Evolutionary conservation across 768 basidiomycete genomes (phyloP).

Genomic region (Erythrobasidium yunnanense): DNA sequence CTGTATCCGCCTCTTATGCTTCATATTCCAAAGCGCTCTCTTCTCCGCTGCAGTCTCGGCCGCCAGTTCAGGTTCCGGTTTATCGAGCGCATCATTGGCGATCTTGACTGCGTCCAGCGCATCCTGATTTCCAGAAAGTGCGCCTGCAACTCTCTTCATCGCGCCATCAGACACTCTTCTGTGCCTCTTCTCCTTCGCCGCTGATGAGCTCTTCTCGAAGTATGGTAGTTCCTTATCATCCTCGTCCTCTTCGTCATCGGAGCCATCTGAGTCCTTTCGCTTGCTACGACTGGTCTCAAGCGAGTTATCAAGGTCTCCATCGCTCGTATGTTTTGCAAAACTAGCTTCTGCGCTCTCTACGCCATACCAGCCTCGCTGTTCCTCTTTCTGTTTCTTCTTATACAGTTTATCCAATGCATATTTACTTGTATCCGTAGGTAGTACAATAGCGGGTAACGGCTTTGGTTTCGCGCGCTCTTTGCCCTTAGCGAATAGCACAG

Average conservation of each 20-base stretch:
- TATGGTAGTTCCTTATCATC: too few species aligned
- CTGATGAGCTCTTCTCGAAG: too few species aligned
- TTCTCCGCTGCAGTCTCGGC: background rate
- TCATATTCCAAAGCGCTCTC: slow-evolving; percentile 6
- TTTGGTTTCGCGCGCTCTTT: background rate
- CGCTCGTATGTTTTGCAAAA: background rate
- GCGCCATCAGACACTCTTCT: background rate
- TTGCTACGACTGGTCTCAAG: background rate
- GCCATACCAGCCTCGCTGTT: slow-evolving; percentile 12
- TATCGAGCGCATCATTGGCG: slow-evolving; percentile 1
- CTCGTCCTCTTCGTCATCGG: too few species aligned
- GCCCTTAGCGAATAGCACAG: background rate
- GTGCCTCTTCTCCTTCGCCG: background rate
- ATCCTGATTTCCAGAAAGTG: background rate
- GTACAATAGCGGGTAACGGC: background rate
- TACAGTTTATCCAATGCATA: background rate
- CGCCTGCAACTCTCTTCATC: background rate
- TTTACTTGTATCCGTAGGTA: slow-evolving; percentile 3
- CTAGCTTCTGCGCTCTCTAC: background rate
- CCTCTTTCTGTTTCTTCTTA: slow-evolving; percentile 1
- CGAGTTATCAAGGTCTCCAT: background rate
- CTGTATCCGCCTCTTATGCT: background rate
- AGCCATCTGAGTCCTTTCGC: background rate
- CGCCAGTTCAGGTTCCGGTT: background rate
- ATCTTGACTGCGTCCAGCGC: slow-evolving; percentile 3